Base-by-base conservation (phyloP, 2,329 filamentous ascomycete genomes). In the Hymenoscyphus salicellus region DNA sequence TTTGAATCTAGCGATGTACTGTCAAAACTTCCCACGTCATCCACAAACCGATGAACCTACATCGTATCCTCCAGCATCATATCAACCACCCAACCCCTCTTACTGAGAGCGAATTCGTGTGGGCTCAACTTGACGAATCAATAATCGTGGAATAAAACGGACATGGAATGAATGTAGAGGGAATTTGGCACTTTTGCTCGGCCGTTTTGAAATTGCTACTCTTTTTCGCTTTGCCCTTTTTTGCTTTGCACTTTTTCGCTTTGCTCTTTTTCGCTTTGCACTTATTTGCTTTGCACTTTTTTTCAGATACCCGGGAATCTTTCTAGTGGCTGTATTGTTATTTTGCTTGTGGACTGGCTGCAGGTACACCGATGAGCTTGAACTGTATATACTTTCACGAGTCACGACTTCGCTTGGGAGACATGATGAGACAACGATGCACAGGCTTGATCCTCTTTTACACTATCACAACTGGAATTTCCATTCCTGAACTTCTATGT, bases 1-100 rank as follows among this genome's bases (percentile, higher is more conserved):
- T 14, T 55, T 67, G 38, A 64, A 63, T 38, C 60, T 68, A 30
- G 68, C 68, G 0, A 57, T 68, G 28, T 70, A 67, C 60, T 70
- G 66, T 26, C 62, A 69, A 38, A 55, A 68, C 52, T 23, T 26
- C 20, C 46, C 20, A 2, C n/a, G 23, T 11, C 2, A 16, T 38
- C 36, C 14, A 4, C 36, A 17, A 38, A 38, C 14, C 36, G 20
- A 52, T 14, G 23, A 26, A 23, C 11, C 11, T 4, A 5, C 8
- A 26, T 1, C 20, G 8, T 5, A 52, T 23, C 46, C 46, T 52
- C 3, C 20, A 5, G 23, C 20, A 52, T 20, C 36, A 38, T 38
- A 38, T 17, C 36, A 38, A 38, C 36, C 46, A 52, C 20, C 46
- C 3, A 52, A 52, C 8, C 3, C 46, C 46, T 20, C 17, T 23